These are phyloP conservation scores for Cercospora sp. DNA, from an alignment of 2,329 filamentous ascomycete species.

Conservation along the genomic window DNA sequence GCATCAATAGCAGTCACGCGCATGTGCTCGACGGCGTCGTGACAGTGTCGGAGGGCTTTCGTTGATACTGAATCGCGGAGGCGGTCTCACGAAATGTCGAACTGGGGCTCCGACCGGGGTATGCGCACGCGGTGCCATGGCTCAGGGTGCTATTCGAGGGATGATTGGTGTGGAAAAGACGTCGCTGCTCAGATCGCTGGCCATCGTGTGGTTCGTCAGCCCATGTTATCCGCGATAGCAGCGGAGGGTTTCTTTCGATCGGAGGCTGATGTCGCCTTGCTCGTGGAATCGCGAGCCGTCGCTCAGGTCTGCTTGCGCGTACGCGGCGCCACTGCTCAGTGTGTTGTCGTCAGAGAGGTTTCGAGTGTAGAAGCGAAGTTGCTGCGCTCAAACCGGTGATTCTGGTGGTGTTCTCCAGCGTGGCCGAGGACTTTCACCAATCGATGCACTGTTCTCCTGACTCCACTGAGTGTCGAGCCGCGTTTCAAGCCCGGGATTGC, in stretches of 20 bases:
- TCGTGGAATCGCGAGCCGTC: neutral
- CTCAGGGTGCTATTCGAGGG: neutral
- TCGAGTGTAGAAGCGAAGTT: neutral
- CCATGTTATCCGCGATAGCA: neutral
- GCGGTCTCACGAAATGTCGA: neutral
- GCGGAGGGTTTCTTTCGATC: neutral
- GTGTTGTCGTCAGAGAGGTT: neutral
- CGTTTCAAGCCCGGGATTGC: neutral
- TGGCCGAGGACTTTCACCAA: neutral
- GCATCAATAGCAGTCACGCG: neutral
- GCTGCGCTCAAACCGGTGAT: neutral
- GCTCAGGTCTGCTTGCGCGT: neutral
- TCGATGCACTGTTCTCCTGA: neutral
- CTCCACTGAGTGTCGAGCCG: neutral
- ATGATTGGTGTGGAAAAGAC: neutral
- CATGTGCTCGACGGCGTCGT: neutral
- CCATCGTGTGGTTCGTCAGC: neutral
- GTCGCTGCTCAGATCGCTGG: neutral
- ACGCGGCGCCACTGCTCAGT: neutral
- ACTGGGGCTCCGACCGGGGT: neutral
- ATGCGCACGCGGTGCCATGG: neutral
- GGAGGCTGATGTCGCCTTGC: neutral
- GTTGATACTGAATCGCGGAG: neutral
- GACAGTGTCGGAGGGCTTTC: neutral
- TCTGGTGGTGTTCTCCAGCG: neutral